phyloP scores from a whole-genome alignment of 2,329 filamentous ascomycete genomes.

The Endoconidiophora laricicola region DNA sequence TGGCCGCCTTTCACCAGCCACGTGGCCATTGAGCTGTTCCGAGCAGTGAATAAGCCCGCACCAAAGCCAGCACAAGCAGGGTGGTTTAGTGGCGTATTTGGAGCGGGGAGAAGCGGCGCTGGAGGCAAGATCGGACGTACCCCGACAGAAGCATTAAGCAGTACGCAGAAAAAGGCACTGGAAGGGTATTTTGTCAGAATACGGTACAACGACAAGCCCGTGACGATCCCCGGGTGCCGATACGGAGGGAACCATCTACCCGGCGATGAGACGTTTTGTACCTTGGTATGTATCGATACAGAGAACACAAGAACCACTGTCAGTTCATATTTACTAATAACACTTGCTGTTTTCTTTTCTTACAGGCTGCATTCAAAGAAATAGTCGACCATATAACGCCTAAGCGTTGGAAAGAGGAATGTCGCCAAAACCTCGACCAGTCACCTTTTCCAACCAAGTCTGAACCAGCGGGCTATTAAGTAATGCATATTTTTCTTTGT shows the following conservation, averaged over 20 bases:
- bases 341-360: neutral
- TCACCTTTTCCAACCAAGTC: conserved; percentile 31
- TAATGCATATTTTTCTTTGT: neutral
- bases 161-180: conserved; percentile 40
- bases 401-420: conserved; percentile 50
- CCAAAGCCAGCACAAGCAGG: conserved; percentile 1
- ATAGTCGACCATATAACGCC: conserved; percentile 87
- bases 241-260: conserved; percentile 63
- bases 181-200: conserved; percentile 75
- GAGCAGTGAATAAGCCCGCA: conserved; percentile 15
- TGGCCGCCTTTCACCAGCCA: conserved; percentile 95
- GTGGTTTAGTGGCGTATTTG: neutral
- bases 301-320: neutral
- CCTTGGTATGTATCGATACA: conserved; percentile 38
- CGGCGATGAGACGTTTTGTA: conserved; percentile 81
- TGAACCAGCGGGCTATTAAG: conserved; percentile 35
- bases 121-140: conserved; percentile 2
- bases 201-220: conserved; percentile 74
- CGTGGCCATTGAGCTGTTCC: conserved; percentile 81
- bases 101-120: neutral
- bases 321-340: neutral
- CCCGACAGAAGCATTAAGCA: conserved; percentile 33
- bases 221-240: conserved; percentile 70
- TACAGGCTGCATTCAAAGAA: conserved; percentile 69
- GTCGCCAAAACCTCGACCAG: conserved; percentile 27